Evolutionary conservation across 148 eudicot genomes (phyloP).

Genomic region (Nepenthes mirabilis): DNA sequence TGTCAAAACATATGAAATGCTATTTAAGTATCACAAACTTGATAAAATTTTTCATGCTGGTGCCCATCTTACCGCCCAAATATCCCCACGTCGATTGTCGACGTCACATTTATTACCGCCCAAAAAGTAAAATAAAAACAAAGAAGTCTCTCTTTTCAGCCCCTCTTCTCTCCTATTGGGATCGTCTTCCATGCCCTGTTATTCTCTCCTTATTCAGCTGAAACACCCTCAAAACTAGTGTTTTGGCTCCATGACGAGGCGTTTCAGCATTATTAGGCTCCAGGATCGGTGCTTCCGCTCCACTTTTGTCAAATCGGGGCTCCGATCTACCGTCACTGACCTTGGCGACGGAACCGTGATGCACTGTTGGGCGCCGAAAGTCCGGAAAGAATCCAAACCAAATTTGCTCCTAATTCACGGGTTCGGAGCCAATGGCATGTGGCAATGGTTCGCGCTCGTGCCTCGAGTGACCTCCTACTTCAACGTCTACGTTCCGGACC

Average conservation of each 20-base stretch:
- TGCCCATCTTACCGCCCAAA: too few relatives aligned
- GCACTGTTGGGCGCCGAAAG: slow-evolving; percentile 76
- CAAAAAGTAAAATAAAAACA: too few relatives aligned
- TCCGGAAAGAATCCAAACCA: slow-evolving; percentile 31
- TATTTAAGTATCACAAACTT: too few relatives aligned
- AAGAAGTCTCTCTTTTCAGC: too few relatives aligned
- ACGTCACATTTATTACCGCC: too few relatives aligned
- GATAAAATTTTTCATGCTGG: too few relatives aligned
- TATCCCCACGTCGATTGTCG: too few relatives aligned
- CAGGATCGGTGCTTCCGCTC: slow-evolving; percentile 28
- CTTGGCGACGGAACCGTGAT: slow-evolving; percentile 63
- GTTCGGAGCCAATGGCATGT: slow-evolving; percentile 63
- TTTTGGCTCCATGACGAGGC: slow-evolving; percentile 23
- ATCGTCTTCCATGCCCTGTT: too few relatives aligned
- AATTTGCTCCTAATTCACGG: slow-evolving; percentile 65
- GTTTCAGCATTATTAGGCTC: slow-evolving; percentile 48
- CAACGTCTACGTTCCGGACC: slow-evolving; percentile 82
- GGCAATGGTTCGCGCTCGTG: slow-evolving; percentile 57
- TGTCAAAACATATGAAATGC: too few relatives aligned
- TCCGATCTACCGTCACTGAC: slow-evolving; percentile 38
- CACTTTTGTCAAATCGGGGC: slow-evolving; percentile 44
- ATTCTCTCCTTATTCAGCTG: too few relatives aligned
- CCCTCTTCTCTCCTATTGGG: too few relatives aligned
- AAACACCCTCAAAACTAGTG: too few relatives aligned
- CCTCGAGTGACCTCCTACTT: slow-evolving; percentile 26